Percentiles rank a stretch among this genome's conserved stretches.
phyloP scores from a whole-genome alignment of 2,329 filamentous ascomycete genomes.

The Microdochium nivale region DNA sequence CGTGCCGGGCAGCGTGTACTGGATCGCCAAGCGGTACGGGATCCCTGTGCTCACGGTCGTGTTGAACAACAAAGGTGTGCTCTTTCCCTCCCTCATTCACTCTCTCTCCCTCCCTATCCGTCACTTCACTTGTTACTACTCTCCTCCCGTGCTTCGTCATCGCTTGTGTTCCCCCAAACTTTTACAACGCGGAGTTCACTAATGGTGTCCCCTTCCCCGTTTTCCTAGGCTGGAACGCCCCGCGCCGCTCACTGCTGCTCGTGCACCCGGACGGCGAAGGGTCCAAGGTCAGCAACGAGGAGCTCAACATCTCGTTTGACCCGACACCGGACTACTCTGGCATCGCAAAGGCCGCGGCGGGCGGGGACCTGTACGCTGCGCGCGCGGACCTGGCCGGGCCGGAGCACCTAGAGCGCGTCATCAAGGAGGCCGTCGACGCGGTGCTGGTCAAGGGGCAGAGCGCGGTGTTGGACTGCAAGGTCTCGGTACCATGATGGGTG shows the following conservation, averaged over 20 bases:
- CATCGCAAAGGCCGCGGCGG: not conserved
- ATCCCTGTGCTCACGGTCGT: conserved; percentile 40
- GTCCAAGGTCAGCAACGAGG: conserved; percentile 12
- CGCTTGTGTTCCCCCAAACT: no score
- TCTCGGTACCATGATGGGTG: no score
- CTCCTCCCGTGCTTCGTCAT: no score
- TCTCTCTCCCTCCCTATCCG: no score
- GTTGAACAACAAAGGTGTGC: conserved; percentile 40
- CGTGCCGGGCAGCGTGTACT: conserved; percentile 38
- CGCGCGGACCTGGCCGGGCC: no score
- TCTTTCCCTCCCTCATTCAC: not conserved
- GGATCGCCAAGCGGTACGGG: conserved; percentile 36
- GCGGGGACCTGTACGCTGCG: not conserved
- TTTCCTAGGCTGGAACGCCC: conserved; percentile 15
- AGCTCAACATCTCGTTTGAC: conserved; percentile 15
- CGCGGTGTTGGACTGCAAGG: no score
- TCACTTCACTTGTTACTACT: no score
- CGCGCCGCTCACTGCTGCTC: conserved; percentile 12
- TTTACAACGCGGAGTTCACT: not conserved
- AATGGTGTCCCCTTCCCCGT: not conserved
- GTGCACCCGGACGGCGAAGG: conserved; percentile 14
- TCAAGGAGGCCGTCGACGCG: no score
- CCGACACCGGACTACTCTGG: conserved; percentile 13
- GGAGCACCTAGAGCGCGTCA: no score
- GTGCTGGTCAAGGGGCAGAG: no score